These are phyloP conservation scores for Pisolithus microcarpus DNA, from an alignment of 768 basidiomycete species.

Conservation along the genomic window DNA sequence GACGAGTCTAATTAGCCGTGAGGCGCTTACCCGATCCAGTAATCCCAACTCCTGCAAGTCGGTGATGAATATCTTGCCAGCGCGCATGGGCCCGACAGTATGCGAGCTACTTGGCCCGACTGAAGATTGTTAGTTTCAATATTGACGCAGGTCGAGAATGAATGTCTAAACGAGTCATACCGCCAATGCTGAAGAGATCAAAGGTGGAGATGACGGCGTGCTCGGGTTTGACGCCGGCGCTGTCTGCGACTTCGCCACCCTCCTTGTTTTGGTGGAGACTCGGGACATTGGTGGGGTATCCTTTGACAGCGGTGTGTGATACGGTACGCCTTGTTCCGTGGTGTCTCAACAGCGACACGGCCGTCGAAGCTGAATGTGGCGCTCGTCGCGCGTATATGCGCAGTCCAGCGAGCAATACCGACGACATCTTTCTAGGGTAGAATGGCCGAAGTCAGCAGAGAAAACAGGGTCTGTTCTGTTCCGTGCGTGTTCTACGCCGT, in stretches of 20 bases:
- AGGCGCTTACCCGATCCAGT: conserved; percentile 51
- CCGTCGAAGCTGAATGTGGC: neutral
- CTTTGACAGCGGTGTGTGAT: conserved; percentile 6
- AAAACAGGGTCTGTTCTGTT: too few relatives aligned
- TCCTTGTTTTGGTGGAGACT: conserved; percentile 1
- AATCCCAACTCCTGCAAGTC: conserved; percentile 64
- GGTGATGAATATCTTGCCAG: conserved; percentile 79
- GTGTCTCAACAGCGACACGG: neutral
- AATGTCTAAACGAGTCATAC: conserved; percentile 32
- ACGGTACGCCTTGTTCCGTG: conserved; percentile 9
- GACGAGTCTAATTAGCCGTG: neutral
- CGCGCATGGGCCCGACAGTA: conserved; percentile 84
- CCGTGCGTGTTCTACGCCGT: too few relatives aligned
- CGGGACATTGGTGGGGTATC: conserved; percentile 6
- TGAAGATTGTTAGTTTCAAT: conserved; percentile 27
- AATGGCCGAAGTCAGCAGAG: too few relatives aligned
- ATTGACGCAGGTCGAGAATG: neutral
- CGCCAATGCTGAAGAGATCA: conserved; percentile 88
- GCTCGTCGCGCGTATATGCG: conserved; percentile 1
- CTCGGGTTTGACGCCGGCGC: conserved; percentile 37
- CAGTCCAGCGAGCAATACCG: conserved; percentile 1
- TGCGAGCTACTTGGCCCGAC: conserved; percentile 58
- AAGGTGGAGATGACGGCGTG: conserved; percentile 93
- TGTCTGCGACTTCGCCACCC: conserved; percentile 2
- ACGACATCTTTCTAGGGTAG: neutral